Evolutionary conservation across 176 grass and related monocot species (phyloP).

Genomic region (Saccharum spontaneum): DNA sequence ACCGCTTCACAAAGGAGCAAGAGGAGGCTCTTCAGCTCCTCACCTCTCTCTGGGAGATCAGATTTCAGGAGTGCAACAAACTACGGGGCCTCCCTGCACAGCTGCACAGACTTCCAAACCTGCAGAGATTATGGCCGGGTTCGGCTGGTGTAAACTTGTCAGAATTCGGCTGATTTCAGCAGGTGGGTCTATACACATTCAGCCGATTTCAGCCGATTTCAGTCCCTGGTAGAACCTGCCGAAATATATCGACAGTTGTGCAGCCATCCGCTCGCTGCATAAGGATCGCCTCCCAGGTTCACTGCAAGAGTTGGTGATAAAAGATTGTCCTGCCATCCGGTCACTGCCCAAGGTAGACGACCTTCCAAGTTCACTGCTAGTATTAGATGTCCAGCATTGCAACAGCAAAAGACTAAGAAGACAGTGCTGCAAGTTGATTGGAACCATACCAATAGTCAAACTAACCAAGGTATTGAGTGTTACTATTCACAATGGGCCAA

Average conservation of each 20-base stretch:
- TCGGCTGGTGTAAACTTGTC: too few relatives aligned
- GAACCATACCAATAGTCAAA: too few relatives aligned
- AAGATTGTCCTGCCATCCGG: neutral
- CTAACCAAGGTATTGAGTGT: too few relatives aligned
- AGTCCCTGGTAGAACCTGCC: too few relatives aligned
- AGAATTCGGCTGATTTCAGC: too few relatives aligned
- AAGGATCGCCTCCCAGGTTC: neutral
- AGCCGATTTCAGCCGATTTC: too few relatives aligned
- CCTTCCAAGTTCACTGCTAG: neutral
- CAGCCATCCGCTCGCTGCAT: neutral
- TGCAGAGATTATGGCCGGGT: neutral
- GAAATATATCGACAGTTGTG: too few relatives aligned
- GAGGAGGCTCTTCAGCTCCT: neutral
- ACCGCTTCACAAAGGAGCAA: neutral
- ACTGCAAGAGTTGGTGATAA: neutral
- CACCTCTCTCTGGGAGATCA: neutral
- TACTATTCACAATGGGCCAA: too few relatives aligned
- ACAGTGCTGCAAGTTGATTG: constrained; percentile 19
- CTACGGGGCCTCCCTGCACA: neutral
- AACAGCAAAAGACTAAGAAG: neutral
- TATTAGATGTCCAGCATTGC: rapidly evolving
- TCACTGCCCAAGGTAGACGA: neutral
- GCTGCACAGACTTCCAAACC: neutral
- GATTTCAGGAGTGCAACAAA: neutral
- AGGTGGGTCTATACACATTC: too few relatives aligned